Evolutionary conservation across 78 protist genomes (phyloP).

Genomic region (Dictyostelium discoideum): dicty_2.7 NC_007089.4:1383001-1383500

Average conservation of each 20-base stretch:
- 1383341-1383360: too few species aligned
- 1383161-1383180: not conserved
- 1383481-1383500: not conserved
- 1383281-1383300: not conserved
- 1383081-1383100: not conserved
- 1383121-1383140: not conserved
- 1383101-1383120: not conserved
- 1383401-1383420: not conserved
- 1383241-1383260: not conserved
- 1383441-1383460: not conserved
- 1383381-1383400: not conserved
- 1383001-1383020: not conserved
- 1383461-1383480: conserved; percentile 4
- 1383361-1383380: too few species aligned
- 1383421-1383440: not conserved
- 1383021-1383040: not conserved
- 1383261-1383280: not conserved
- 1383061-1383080: not conserved
- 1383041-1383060: not conserved
- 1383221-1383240: not conserved
- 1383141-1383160: not conserved
- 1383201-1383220: not conserved
- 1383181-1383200: not conserved
- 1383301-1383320: not conserved
- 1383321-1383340: conserved; percentile 3